A percentile compares a stretch with the other conserved stretches of the same genome.
phyloP scores from a whole-genome alignment of 2,329 filamentous ascomycete species.

The Alternaria triticimaculans region DNA sequence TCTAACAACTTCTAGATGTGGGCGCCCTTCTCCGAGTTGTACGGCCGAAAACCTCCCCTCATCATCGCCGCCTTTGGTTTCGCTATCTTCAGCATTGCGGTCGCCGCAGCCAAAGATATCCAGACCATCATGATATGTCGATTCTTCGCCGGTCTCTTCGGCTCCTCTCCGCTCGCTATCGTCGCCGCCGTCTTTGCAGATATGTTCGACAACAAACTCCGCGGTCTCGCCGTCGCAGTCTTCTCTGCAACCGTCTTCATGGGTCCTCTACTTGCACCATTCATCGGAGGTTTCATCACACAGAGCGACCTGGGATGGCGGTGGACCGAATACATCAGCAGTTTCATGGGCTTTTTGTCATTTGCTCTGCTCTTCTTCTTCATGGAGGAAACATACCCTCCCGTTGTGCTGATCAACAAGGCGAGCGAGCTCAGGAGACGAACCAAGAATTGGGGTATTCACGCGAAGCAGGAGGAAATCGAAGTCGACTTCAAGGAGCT shows the following conservation, averaged over 20 bases:
- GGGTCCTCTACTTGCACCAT: conserved; percentile 60
- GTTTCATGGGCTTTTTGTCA: conserved; percentile 63
- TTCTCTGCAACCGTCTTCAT: conserved; percentile 59
- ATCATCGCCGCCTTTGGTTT: conserved; percentile 59
- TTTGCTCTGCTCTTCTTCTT: conserved; percentile 60
- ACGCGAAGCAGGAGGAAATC: conserved; percentile 64
- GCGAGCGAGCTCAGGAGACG: conserved; percentile 61
- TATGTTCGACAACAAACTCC: conserved; percentile 59
- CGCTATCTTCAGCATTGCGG: conserved; percentile 57
- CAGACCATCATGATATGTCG: conserved; percentile 61
- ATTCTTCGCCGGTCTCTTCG: conserved; percentile 62
- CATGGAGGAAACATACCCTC: conserved; percentile 65
- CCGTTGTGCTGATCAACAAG: conserved; percentile 64
- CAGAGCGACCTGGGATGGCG: conserved; percentile 59
- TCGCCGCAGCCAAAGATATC: conserved; percentile 59
- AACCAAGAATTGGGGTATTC: conserved; percentile 67
- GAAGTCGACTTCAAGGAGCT: conserved; percentile 60
- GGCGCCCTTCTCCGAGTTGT: conserved; percentile 61
- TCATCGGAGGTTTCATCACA: conserved; percentile 62
- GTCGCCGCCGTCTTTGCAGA: conserved; percentile 64
- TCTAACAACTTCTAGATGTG: conserved; percentile 33
- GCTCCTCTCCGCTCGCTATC: conserved; percentile 59
- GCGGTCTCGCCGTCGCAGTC: conserved; percentile 54
- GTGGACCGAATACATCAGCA: conserved; percentile 62
- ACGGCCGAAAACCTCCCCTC: conserved; percentile 58